phyloP scores from a whole-genome alignment of 73 alveolate genomes.

The Paramecium sexaurelia region DNA sequence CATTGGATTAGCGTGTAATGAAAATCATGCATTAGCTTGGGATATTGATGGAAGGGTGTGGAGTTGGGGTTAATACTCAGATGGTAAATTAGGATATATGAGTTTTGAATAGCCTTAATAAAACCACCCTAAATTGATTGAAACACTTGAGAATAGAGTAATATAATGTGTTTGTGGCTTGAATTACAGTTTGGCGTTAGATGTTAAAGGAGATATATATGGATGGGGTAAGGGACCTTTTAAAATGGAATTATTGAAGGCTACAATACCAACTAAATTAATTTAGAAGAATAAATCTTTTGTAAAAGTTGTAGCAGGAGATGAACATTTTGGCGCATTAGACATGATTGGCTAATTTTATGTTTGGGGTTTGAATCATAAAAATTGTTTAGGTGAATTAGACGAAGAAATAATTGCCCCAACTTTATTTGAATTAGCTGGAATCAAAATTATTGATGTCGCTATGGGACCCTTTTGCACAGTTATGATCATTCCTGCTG shows the following conservation, averaged over 20 bases:
- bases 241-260: constrained; percentile 11
- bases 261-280: not conserved
- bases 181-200: constrained; percentile 42
- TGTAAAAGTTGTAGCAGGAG: constrained; percentile 20
- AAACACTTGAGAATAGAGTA: not conserved
- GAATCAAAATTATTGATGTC: not conserved
- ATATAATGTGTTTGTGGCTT: constrained; percentile 27
- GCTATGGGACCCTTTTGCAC: constrained; percentile 21
- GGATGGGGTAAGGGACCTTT: constrained; percentile 60
- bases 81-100: constrained; percentile 33
- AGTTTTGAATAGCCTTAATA: not conserved
- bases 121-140: not conserved
- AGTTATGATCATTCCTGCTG: not conserved
- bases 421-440: not conserved
- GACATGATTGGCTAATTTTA: not conserved
- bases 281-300: not conserved
- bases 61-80: constrained; percentile 38
- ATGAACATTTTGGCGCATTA: constrained; percentile 49
- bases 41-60: constrained; percentile 44
- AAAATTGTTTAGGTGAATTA: not conserved
- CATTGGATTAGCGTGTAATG: constrained; percentile 4
- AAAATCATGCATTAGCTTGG: not conserved
- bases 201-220: constrained; percentile 37
- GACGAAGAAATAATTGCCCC: not conserved
- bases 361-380: constrained; percentile 47